These are phyloP conservation scores for Syncephalastrum contaminatum DNA, from an alignment of 371 early-diverging fungal genomes.

Conservation along the genomic window DNA sequence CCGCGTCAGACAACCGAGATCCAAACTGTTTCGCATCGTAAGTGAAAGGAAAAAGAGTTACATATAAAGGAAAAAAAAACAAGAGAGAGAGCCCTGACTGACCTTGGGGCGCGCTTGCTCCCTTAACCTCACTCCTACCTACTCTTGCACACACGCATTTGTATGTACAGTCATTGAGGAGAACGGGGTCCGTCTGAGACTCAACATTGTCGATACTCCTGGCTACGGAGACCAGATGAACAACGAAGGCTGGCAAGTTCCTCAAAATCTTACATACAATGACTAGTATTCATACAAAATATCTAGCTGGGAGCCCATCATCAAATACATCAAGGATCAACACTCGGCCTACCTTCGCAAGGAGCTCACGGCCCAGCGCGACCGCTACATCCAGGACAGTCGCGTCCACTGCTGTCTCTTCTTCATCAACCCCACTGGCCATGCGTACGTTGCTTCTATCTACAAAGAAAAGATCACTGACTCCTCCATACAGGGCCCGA, in stretches of 20 bases:
- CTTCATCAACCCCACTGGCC: slow-evolving; percentile 77
- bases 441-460: slow-evolving; percentile 52
- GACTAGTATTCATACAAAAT: background rate
- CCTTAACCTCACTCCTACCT: background rate
- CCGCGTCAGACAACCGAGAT: slow-evolving; percentile 86
- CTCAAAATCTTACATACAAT: slow-evolving; percentile 1
- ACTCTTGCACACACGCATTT: background rate
- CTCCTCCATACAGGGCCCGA: slow-evolving; percentile 20
- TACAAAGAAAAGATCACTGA: slow-evolving; percentile 8
- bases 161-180: slow-evolving; percentile 72
- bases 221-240: slow-evolving; percentile 84
- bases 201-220: slow-evolving; percentile 85
- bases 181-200: slow-evolving; percentile 79
- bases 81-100: background rate
- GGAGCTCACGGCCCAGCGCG: slow-evolving; percentile 83
- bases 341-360: slow-evolving; percentile 87
- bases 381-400: slow-evolving; percentile 83
- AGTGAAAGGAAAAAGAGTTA: slow-evolving; percentile 10
- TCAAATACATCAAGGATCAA: slow-evolving; percentile 92
- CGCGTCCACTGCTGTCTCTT: slow-evolving; percentile 81
- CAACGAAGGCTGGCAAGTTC: slow-evolving; percentile 80
- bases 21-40: slow-evolving; percentile 77
- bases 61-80: too few species aligned
- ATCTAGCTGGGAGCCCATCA: slow-evolving; percentile 82
- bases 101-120: slow-evolving; percentile 9